phyloP scores from a whole-genome alignment of 805 yeast genomes.

The Candida yuanshanica region DNA sequence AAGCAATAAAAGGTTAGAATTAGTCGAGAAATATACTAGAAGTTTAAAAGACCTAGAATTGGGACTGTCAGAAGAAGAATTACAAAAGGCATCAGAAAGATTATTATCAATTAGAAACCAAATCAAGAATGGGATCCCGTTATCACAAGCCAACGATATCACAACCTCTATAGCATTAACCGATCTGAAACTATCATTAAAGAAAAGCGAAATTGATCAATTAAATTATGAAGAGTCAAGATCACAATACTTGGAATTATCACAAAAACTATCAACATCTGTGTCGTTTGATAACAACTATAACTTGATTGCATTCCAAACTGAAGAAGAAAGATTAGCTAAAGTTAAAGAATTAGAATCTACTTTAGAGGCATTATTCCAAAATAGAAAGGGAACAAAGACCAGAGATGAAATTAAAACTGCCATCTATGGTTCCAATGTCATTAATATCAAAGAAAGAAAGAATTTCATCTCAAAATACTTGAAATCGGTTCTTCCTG shows the following conservation, averaged over 20 bases:
- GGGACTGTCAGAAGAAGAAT: slow-evolving; percentile 27
- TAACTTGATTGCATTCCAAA: slow-evolving; percentile 34
- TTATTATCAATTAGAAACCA: slow-evolving; percentile 48
- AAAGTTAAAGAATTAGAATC: slow-evolving; percentile 23
- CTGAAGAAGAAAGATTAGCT: slow-evolving; percentile 27
- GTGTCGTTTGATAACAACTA: slow-evolving; percentile 43
- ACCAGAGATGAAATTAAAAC: slow-evolving; percentile 34
- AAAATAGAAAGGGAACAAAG: slow-evolving; percentile 20
- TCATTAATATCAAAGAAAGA: slow-evolving; percentile 27
- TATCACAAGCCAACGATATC: slow-evolving; percentile 52
- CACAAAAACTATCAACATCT: slow-evolving; percentile 34
- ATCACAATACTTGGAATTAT: slow-evolving; percentile 29
- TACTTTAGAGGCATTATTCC: slow-evolving; percentile 9
- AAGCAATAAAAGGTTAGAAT: slow-evolving; percentile 31
- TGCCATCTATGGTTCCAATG: slow-evolving; percentile 34
- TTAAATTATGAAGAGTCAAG: slow-evolving; percentile 28
- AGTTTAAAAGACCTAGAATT: slow-evolving; percentile 24
- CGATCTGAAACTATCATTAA: slow-evolving; percentile 28
- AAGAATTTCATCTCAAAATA: slow-evolving; percentile 33
- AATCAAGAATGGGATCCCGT: slow-evolving; percentile 51
- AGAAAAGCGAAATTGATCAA: slow-evolving; percentile 17
- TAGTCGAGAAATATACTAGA: slow-evolving; percentile 25
- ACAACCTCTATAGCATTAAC: slow-evolving; percentile 47
- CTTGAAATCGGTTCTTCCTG: slow-evolving; percentile 54
- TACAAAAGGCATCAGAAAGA: slow-evolving; percentile 42